Percentiles rank a stretch among this genome's conserved stretches.
Conservation (phyloP, 2,329 filamentous ascomycete species). For the Podosphaera xanthii region DNA sequence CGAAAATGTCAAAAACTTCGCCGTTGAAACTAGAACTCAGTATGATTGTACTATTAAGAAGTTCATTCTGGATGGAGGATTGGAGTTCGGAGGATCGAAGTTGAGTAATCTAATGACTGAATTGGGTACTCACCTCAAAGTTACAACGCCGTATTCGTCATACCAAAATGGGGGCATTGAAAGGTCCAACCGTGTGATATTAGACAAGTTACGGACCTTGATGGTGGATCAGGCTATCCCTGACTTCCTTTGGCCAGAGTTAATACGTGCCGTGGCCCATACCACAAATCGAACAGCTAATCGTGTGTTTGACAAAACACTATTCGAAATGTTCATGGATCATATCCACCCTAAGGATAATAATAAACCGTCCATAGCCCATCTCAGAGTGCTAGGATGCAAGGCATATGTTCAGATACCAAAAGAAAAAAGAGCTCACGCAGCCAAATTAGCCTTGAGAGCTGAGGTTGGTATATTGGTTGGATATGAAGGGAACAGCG, state of each 20-base stretch:
- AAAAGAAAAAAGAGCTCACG: constrained; percentile 1
- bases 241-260: neutral
- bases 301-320: neutral
- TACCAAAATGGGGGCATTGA: neutral
- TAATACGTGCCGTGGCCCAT: no score
- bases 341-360: neutral
- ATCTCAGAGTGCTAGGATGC: constrained; percentile 1
- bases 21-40: neutral
- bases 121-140: constrained; percentile 1
- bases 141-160: neutral
- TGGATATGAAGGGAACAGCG: constrained; percentile 1
- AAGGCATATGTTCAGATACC: neutral
- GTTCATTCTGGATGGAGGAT: neutral
- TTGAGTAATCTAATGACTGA: neutral
- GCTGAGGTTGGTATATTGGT: constrained; percentile 1
- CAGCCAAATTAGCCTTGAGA: neutral
- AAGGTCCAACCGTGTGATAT: neutral
- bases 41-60: neutral
- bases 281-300: neutral
- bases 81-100: neutral
- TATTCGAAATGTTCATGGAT: neutral
- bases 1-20: neutral
- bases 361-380: neutral
- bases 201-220: neutral
- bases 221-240: neutral